Evolutionary conservation across 345 rosid species (phyloP).

Genomic region (Acer negundo): DNA sequence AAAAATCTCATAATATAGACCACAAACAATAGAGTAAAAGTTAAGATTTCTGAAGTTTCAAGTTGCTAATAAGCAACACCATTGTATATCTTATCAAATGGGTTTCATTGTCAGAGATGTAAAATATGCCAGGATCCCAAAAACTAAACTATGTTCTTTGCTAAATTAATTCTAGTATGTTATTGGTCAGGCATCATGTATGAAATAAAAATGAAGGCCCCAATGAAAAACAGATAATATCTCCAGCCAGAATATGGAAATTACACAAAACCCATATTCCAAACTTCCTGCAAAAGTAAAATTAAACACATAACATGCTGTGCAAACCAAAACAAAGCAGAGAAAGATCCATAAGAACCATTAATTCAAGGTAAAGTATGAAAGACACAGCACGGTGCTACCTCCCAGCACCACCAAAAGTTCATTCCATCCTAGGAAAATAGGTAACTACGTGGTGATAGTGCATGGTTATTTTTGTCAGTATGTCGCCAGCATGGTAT

Average conservation of each 20-base stretch:
- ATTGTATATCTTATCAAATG: background rate
- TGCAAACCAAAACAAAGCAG: conserved; percentile 8
- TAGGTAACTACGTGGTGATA: background rate
- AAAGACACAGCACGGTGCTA: background rate
- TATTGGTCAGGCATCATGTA: background rate
- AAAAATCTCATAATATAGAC: background rate
- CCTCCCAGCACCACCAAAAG: background rate
- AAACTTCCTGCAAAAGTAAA: conserved; percentile 6
- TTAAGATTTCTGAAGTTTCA: background rate
- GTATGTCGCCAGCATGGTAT: background rate
- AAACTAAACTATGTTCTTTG: background rate
- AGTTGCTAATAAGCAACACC: background rate
- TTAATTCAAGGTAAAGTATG: background rate
- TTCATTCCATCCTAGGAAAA: background rate
- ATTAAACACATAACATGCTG: no score
- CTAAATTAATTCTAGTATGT: background rate
- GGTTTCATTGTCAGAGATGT: background rate
- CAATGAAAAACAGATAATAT: background rate
- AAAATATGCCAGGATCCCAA: background rate
- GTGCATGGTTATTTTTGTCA: background rate
- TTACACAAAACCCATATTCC: background rate
- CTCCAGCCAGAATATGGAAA: background rate
- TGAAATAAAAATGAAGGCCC: background rate
- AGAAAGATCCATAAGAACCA: background rate
- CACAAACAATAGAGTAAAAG: conserved; percentile 1